phyloP scores from a whole-genome alignment of 1,284 basidiomycete genomes.

The Trametes hirsuta region DNA sequence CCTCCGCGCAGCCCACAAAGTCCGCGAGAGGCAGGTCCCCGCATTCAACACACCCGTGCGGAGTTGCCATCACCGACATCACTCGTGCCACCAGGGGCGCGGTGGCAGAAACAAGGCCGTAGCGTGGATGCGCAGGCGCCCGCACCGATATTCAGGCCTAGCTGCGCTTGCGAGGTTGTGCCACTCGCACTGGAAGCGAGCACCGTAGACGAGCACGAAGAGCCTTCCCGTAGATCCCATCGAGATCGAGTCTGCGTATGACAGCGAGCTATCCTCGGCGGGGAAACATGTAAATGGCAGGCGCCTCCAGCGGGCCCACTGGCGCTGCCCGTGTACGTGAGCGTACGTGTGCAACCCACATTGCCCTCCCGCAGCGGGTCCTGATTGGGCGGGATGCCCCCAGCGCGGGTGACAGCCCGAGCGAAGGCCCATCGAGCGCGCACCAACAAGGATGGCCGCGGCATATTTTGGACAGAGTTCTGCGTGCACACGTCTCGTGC shows the following conservation, averaged over 20 bases:
- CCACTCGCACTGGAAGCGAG: conserved; percentile 7
- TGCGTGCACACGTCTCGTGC: not conserved
- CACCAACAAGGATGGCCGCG: conserved; percentile 1
- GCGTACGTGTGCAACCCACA: conserved; percentile 7
- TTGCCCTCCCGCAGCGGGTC: not conserved
- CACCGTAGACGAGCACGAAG: not conserved
- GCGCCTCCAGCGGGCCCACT: not conserved
- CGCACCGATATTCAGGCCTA: not conserved
- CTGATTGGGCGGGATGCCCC: not conserved
- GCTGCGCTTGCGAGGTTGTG: conserved; percentile 4
- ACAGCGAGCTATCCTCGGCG: not conserved
- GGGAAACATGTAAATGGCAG: not conserved
- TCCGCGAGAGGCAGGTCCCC: not conserved
- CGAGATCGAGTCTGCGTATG: conserved; percentile 2
- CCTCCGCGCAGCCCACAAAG: not conserved
- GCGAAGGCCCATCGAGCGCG: not conserved
- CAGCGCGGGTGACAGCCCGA: not conserved
- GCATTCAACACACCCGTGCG: conserved; percentile 2
- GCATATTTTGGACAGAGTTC: not conserved
- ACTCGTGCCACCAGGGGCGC: not conserved
- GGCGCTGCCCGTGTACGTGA: conserved; percentile 6
- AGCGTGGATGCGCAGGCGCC: conserved; percentile 2
- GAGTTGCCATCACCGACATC: conserved; percentile 7
- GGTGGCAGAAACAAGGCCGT: conserved; percentile 10
- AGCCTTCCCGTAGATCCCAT: conserved; percentile 9